phyloP scores from a whole-genome alignment of 805 yeast genomes.

The Suhomyces pyralidae region DNA sequence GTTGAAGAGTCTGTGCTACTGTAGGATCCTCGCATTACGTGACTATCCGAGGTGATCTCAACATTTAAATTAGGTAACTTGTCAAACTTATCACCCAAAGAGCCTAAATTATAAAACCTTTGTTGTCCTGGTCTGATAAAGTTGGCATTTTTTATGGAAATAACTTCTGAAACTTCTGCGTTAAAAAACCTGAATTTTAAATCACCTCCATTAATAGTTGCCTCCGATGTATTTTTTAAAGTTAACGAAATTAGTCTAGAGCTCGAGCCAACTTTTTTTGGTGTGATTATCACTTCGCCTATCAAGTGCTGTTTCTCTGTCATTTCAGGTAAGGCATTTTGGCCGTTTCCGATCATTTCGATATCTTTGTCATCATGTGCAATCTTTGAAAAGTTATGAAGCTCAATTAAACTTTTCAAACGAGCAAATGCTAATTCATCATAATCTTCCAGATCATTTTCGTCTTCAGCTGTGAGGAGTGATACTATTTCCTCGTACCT shows the following conservation, averaged over 20 bases:
- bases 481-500: constrained; percentile 21
- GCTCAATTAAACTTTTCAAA: constrained; percentile 18
- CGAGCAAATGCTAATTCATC: constrained; percentile 23
- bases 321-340: neutral
- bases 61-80: constrained; percentile 17
- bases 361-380: neutral
- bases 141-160: constrained; percentile 24
- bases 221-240: constrained; percentile 21
- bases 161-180: constrained; percentile 10
- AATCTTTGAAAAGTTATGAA: neutral
- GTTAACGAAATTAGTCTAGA: constrained; percentile 21
- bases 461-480: constrained; percentile 5
- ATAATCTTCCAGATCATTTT: constrained; percentile 7
- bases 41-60: constrained; percentile 16
- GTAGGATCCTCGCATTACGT: constrained; percentile 15
- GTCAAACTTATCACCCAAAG: constrained; percentile 12
- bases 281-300: constrained; percentile 9
- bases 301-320: neutral
- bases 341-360: neutral
- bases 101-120: constrained; percentile 26
- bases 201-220: constrained; percentile 25
- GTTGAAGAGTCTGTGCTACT: neutral
- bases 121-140: constrained; percentile 23
- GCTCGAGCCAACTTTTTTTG: constrained; percentile 16
- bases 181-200: constrained; percentile 27